phyloP scores from a whole-genome alignment of 2,329 filamentous ascomycete genomes.

The Fusarium nurragi region DNA sequence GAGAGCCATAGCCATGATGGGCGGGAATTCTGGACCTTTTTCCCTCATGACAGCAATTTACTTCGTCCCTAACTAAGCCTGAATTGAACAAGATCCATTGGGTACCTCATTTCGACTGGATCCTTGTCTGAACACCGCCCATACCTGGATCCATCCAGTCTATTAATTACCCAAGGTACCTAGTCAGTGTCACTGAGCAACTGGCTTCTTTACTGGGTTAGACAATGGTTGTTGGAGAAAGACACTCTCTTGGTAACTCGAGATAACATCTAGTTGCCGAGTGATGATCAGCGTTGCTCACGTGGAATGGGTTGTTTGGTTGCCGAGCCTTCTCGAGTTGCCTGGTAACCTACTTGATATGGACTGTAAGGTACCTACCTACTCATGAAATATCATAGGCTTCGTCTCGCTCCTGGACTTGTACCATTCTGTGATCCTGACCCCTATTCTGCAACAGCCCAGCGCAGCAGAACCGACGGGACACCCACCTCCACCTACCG shows the following conservation, averaged over 20 bases:
- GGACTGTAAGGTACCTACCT: neutral
- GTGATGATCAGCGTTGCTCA: conserved; percentile 1
- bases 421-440: conserved; percentile 20
- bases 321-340: conserved; percentile 15
- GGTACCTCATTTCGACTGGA: conserved; percentile 41
- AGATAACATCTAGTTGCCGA: conserved; percentile 15
- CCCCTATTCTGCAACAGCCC: conserved; percentile 42
- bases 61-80: conserved; percentile 36
- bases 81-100: conserved; percentile 41
- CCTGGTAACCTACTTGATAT: neutral
- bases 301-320: conserved; percentile 17
- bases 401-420: neutral
- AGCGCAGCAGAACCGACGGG: conserved; percentile 28
- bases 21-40: conserved; percentile 28
- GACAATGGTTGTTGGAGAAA: conserved; percentile 6
- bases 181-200: conserved; percentile 33
- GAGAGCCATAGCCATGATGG: conserved; percentile 25
- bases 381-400: neutral
- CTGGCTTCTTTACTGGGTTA: conserved; percentile 6
- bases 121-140: conserved; percentile 23
- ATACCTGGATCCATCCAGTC: conserved; percentile 23
- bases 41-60: conserved; percentile 31
- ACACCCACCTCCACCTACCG: conserved; percentile 27
- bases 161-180: conserved; percentile 14
- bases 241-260: neutral